These are phyloP conservation scores for Smallanthus sonchifolius DNA, from an alignment of 129 eudicot genomes.

Conservation along the genomic window DNA sequence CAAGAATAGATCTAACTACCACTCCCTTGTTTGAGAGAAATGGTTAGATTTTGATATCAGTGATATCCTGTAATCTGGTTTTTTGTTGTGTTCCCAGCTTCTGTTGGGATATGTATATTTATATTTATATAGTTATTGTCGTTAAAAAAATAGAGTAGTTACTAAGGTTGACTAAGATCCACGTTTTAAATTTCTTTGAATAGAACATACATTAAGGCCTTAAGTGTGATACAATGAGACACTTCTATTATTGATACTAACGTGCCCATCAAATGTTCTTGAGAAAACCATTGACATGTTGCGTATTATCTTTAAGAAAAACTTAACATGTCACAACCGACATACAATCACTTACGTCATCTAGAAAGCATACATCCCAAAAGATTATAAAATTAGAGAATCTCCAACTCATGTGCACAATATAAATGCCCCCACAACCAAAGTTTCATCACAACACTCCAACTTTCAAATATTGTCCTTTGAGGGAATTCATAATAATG, in stretches of 20 bases:
- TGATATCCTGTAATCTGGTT: too few species aligned
- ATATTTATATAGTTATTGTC: too few species aligned
- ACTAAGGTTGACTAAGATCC: not conserved
- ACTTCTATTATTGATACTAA: not conserved
- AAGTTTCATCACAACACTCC: slow-evolving; percentile 5
- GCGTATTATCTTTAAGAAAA: not conserved
- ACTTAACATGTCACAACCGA: not conserved
- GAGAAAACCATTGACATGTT: not conserved
- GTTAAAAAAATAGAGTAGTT: not conserved
- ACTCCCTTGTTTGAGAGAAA: too few species aligned
- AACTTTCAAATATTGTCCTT: slow-evolving; percentile 9
- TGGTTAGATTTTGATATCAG: too few species aligned
- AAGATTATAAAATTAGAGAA: not conserved
- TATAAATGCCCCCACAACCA: not conserved
- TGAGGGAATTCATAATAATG: not conserved
- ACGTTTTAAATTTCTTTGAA: not conserved
- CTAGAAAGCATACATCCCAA: not conserved
- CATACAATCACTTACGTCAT: slow-evolving; percentile 4
- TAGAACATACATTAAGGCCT: not conserved
- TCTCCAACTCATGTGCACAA: slow-evolving; percentile 11
- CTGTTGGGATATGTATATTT: too few species aligned
- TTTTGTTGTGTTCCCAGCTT: too few species aligned
- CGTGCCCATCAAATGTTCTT: not conserved
- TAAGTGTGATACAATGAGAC: not conserved
- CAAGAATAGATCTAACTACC: too few species aligned